A percentile compares a stretch with the other conserved stretches of the same genome.
phyloP scores from a whole-genome alignment of 495 filamentous ascomycete genomes.

The Trichoderma erinaceum region DNA sequence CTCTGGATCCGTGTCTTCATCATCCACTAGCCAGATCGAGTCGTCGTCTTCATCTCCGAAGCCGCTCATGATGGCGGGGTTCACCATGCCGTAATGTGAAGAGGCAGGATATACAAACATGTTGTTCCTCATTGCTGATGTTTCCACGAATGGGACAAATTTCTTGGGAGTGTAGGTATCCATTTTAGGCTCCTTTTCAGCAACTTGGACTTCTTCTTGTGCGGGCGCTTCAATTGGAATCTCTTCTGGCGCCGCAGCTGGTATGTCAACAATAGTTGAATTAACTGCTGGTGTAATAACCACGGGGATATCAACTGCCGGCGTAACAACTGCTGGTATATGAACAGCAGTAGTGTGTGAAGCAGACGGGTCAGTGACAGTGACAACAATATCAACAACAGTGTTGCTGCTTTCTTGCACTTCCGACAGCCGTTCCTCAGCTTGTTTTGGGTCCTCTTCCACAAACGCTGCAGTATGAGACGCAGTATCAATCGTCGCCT shows the following conservation, averaged over 20 bases:
- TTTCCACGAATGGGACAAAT: background rate
- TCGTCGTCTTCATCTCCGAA: constrained; percentile 2
- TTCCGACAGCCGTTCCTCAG: background rate
- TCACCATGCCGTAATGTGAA: constrained; percentile 5
- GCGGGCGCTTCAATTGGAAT: background rate
- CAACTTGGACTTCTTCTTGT: background rate
- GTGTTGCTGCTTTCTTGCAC: background rate
- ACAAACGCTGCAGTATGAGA: background rate
- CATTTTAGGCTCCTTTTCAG: background rate
- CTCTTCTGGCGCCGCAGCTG: background rate
- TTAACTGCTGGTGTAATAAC: no score
- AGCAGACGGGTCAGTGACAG: no score
- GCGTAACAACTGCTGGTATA: no score
- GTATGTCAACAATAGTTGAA: no score
- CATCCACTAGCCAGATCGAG: constrained; percentile 4
- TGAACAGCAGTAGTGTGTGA: no score
- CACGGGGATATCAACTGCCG: no score
- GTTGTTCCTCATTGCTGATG: constrained; percentile 6
- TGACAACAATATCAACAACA: background rate
- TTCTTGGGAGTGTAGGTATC: background rate
- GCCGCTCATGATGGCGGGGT: constrained; percentile 3
- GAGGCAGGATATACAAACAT: background rate
- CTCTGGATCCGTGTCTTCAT: background rate
- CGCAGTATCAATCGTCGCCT: no score
- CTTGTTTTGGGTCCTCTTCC: background rate